A percentile compares a stretch with the other conserved stretches of the same genome.
phyloP scores from a whole-genome alignment of 176 grass and related monocot genomes.

The Alopecurus myosuroides region DNA sequence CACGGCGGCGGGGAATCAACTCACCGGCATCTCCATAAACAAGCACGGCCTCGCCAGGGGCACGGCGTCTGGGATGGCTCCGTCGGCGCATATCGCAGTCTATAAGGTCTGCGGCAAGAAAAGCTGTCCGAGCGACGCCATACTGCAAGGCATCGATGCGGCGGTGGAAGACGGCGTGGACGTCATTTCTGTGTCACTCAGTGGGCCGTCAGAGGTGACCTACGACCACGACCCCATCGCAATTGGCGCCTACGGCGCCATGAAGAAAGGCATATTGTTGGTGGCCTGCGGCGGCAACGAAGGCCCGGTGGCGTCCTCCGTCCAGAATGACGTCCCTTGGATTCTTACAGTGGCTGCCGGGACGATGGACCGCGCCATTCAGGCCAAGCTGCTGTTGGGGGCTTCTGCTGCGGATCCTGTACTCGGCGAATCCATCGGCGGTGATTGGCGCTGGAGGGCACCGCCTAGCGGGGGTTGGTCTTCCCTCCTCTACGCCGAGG shows the following conservation, averaged over 20 bases:
- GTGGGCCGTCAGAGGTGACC: neutral
- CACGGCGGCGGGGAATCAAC: neutral
- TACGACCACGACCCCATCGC: neutral
- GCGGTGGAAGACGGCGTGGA: neutral
- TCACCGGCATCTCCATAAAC: neutral
- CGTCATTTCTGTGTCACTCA: neutral
- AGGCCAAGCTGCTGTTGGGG: neutral
- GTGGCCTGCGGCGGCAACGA: neutral
- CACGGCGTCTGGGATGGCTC: no score
- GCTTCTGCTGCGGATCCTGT: neutral
- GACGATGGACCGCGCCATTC: neutral
- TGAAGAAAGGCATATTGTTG: neutral
- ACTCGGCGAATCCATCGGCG: neutral
- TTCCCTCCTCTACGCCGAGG: neutral
- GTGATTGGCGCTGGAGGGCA: neutral
- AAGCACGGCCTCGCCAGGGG: neutral
- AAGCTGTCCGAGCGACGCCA: no score
- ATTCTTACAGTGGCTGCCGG: neutral
- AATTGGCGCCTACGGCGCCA: neutral
- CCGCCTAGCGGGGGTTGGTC: neutral
- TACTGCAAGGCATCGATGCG: neutral
- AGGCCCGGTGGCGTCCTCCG: neutral
- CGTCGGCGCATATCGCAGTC: neutral
- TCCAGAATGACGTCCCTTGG: neutral
- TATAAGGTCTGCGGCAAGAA: neutral